phyloP scores from a whole-genome alignment of 805 yeast species.

The Saccharomycopsis olivae region DNA sequence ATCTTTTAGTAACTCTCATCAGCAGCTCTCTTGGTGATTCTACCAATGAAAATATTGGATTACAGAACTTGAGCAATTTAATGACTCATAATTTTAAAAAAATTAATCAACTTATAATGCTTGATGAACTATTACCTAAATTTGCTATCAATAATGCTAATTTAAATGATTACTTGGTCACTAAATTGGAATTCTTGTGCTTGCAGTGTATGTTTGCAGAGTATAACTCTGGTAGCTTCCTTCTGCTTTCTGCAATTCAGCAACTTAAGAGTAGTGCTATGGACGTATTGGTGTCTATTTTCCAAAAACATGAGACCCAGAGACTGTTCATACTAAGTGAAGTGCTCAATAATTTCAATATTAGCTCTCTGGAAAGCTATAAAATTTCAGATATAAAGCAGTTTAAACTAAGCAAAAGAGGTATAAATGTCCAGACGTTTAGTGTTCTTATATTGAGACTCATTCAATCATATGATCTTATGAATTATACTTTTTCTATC shows the following conservation, averaged over 20 bases:
- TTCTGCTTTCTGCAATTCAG: slow-evolving; percentile 12
- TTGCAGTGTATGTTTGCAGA: slow-evolving; percentile 31
- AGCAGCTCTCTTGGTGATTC: too few species aligned
- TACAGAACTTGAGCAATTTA: slow-evolving; percentile 1
- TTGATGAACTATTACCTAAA: slow-evolving; percentile 15
- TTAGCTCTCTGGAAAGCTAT: slow-evolving; percentile 31
- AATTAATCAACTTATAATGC: slow-evolving; percentile 8
- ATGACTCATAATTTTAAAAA: slow-evolving; percentile 5
- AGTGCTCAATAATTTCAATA: slow-evolving; percentile 38
- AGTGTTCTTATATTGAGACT: slow-evolving; percentile 36
- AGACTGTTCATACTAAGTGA: slow-evolving; percentile 53
- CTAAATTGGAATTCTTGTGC: slow-evolving; percentile 48
- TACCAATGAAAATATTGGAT: background rate
- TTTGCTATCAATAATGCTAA: slow-evolving; percentile 9
- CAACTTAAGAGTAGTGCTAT: slow-evolving; percentile 20
- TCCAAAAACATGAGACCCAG: slow-evolving; percentile 37
- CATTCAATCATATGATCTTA: slow-evolving; percentile 30
- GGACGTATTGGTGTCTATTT: slow-evolving; percentile 28
- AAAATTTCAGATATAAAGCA: slow-evolving; percentile 33
- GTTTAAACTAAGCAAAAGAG: slow-evolving; percentile 30
- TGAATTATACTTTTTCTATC: slow-evolving; percentile 18
- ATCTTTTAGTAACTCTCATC: too few species aligned
- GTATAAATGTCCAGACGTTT: slow-evolving; percentile 38
- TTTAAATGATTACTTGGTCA: slow-evolving; percentile 41
- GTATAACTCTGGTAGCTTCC: background rate